These are phyloP conservation scores for Ambrosiella beaveri DNA, from an alignment of 2,329 filamentous ascomycete species.

Conservation along the genomic window DNA sequence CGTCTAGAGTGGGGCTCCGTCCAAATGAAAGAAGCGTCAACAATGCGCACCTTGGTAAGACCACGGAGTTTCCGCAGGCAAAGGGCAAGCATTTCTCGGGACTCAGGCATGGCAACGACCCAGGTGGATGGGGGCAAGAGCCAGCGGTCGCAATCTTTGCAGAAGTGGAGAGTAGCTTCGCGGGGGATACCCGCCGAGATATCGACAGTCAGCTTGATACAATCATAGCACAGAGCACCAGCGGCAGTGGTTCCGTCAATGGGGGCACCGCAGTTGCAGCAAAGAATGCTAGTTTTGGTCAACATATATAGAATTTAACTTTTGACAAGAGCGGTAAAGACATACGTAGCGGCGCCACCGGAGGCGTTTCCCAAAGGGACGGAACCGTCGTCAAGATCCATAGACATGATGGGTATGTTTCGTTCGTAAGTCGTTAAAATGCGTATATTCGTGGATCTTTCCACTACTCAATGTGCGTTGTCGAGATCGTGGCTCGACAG, in stretches of 20 bases:
- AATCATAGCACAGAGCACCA: constrained; percentile 87
- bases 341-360: constrained; percentile 24
- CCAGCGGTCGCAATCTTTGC: constrained; percentile 89
- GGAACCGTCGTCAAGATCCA: constrained; percentile 28
- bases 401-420: constrained; percentile 19
- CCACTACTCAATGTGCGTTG: too few species aligned
- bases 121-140: constrained; percentile 71
- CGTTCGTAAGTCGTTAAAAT: too few species aligned
- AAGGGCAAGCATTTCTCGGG: constrained; percentile 76
- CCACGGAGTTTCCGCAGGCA: constrained; percentile 80
- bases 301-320: neutral
- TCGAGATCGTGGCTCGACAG: too few species aligned
- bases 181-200: constrained; percentile 82
- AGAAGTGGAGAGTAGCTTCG: constrained; percentile 79
- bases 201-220: constrained; percentile 85
- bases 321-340: constrained; percentile 7
- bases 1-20: constrained; percentile 90
- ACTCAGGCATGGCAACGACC: constrained; percentile 73
- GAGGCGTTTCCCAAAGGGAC: constrained; percentile 21
- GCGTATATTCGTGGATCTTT: too few species aligned
- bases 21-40: constrained; percentile 95
- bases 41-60: constrained; percentile 76
- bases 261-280: constrained; percentile 90
- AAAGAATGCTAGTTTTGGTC: constrained; percentile 53
- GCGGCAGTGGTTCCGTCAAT: constrained; percentile 80